Evolutionary conservation across 257 asterid species (phyloP).

Genomic region (Penstemon barbatus): DNA sequence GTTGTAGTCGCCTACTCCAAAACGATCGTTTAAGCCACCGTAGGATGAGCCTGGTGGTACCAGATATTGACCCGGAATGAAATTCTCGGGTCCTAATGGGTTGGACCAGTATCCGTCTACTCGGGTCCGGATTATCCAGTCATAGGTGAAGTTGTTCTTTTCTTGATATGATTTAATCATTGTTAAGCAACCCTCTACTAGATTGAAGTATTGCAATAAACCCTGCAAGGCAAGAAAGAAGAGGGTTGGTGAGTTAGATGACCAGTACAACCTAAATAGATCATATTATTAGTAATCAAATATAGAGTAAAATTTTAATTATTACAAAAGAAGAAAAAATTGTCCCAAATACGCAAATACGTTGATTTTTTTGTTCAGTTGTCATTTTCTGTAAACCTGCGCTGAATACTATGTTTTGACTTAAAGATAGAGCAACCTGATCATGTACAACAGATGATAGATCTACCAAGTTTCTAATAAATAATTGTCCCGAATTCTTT

Average conservation of each 20-base stretch:
- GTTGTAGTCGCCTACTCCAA: constrained; percentile 82
- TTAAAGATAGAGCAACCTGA: too few species aligned
- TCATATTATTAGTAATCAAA: too few species aligned
- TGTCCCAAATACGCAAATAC: too few species aligned
- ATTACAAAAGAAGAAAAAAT: too few species aligned
- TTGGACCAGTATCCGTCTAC: constrained; percentile 91
- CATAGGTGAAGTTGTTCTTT: constrained; percentile 73
- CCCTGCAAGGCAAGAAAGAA: constrained; percentile 48
- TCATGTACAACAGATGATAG: not conserved
- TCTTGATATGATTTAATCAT: constrained; percentile 64
- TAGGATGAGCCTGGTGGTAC: constrained; percentile 90
- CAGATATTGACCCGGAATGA: constrained; percentile 64
- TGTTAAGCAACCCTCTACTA: constrained; percentile 84
- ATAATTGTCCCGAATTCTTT: not conserved
- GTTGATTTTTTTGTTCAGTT: too few species aligned
- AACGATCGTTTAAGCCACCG: constrained; percentile 84
- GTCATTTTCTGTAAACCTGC: too few species aligned
- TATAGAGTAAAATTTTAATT: not conserved
- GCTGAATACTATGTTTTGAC: too few species aligned
- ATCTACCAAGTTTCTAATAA: constrained; percentile 7
- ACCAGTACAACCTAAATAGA: constrained; percentile 15
- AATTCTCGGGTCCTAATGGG: constrained; percentile 51
- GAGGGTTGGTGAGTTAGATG: constrained; percentile 21
- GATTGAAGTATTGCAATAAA: constrained; percentile 76
- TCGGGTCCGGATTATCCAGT: constrained; percentile 86